Percentiles rank a stretch among this genome's conserved stretches.
These are phyloP conservation scores for Avena atlantica DNA, from an alignment of 176 grass and related monocot species.

Conservation along the genomic window DNA sequence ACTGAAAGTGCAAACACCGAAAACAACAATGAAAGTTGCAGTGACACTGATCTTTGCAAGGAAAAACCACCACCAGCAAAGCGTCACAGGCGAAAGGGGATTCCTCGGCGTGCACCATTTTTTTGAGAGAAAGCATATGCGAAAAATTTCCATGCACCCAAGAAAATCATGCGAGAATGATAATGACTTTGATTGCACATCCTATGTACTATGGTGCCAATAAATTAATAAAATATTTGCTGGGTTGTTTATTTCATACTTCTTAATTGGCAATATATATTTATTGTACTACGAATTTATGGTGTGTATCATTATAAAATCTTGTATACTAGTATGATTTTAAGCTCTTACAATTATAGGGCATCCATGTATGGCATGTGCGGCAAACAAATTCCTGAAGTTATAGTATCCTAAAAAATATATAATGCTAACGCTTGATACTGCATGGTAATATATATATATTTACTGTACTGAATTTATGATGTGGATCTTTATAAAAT, in stretches of 20 bases:
- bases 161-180: background rate
- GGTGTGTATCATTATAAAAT: background rate
- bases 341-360: background rate
- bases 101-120: conserved; percentile 61
- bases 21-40: background rate
- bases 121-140: conserved; percentile 16
- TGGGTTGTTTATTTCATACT: background rate
- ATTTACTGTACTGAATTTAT: too few species aligned
- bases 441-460: too few species aligned
- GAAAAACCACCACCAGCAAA: background rate
- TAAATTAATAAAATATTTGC: background rate
- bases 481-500: too few species aligned
- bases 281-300: background rate
- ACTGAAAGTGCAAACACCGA: background rate
- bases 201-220: background rate
- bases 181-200: background rate
- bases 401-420: background rate
- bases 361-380: background rate
- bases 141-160: background rate
- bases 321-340: too few species aligned
- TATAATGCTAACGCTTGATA: too few species aligned
- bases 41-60: background rate
- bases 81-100: conserved; percentile 59
- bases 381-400: background rate
- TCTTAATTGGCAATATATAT: background rate